Percentiles rank a stretch among this genome's conserved stretches.
Conservation (phyloP, 2,329 filamentous ascomycete genomes). For the Davidsoniella neocaledoniae region DNA sequence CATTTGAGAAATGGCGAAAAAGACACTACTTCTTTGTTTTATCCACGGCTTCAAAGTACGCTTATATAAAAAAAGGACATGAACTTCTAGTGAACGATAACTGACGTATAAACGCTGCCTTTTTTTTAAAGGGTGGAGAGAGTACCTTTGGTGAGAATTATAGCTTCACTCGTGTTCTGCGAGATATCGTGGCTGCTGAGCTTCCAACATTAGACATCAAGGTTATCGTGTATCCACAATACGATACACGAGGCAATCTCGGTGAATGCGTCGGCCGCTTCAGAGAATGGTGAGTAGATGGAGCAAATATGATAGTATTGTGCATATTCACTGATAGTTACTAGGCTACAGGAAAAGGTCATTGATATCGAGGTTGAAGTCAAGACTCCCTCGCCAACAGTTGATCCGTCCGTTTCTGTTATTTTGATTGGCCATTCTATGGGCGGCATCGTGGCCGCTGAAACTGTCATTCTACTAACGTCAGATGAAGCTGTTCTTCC, state of each 20-base stretch:
- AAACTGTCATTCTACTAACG: conserved; percentile 60
- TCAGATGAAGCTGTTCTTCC: conserved; percentile 37
- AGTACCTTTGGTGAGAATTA: conserved; percentile 53
- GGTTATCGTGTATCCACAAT: conserved; percentile 59
- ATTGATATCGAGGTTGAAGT: conserved; percentile 86
- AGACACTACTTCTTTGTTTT: conserved; percentile 66
- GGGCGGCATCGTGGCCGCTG: conserved; percentile 88
- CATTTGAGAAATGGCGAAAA: conserved; percentile 38
- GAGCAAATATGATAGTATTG: not conserved
- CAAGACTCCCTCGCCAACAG: conserved; percentile 62
- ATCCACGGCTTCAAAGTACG: conserved; percentile 73
- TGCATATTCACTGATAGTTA: not conserved
- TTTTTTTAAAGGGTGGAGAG: conserved; percentile 46
- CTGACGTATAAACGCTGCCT: not conserved
- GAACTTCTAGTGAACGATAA: not conserved
- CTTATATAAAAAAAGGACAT: no score
- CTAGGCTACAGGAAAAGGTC: conserved; percentile 72
- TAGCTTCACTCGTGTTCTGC: conserved; percentile 56
- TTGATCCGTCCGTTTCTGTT: conserved; percentile 70
- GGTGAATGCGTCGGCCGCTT: conserved; percentile 54
- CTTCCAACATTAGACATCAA: conserved; percentile 54
- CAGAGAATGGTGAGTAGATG: conserved; percentile 46
- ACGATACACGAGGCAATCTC: conserved; percentile 66
- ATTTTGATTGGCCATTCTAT: conserved; percentile 77
- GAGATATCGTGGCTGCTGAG: conserved; percentile 42